A percentile compares a stretch with the other conserved stretches of the same genome.
phyloP scores from a whole-genome alignment of 23 red algal species.

The Gracilariopsis chorda region DNA sequence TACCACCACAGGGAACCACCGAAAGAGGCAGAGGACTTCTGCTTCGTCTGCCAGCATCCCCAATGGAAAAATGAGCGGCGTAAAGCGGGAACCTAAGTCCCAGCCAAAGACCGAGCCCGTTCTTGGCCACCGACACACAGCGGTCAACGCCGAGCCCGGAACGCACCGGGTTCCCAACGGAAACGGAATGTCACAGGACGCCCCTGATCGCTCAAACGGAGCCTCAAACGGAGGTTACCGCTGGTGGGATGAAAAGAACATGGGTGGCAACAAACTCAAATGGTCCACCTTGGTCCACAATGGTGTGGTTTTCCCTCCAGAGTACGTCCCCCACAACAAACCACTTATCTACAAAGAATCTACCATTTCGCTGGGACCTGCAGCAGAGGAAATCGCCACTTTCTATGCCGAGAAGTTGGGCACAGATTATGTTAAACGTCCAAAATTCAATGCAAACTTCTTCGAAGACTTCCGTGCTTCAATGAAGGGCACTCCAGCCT shows the following conservation, averaged over 20 bases:
- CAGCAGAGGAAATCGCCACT: slow-evolving; percentile 93
- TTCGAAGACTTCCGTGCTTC: slow-evolving; percentile 86
- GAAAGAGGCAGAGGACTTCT: neutral
- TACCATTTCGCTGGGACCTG: slow-evolving; percentile 55
- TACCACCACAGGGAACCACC: neutral
- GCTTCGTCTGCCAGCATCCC: too few relatives aligned
- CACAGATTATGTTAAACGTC: slow-evolving; percentile 84
- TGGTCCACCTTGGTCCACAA: slow-evolving; percentile 89
- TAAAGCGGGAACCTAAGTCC: neutral
- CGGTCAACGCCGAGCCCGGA: neutral
- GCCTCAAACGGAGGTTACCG: slow-evolving; percentile 25
- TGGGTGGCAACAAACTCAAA: slow-evolving; percentile 58
- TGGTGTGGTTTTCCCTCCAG: slow-evolving; percentile 90
- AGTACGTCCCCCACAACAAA: slow-evolving; percentile 78
- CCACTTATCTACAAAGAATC: slow-evolving; percentile 87
- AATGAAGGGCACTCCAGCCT: neutral
- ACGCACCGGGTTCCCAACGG: neutral
- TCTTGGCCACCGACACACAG: neutral
- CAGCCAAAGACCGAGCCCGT: neutral
- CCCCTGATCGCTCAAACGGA: neutral
- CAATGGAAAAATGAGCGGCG: neutral
- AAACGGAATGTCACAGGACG: neutral
- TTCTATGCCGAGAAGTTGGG: slow-evolving; percentile 95
- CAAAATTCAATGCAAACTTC: slow-evolving; percentile 86
- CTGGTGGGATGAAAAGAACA: slow-evolving; percentile 57